A percentile compares a stretch with the other conserved stretches of the same genome.
These are phyloP conservation scores for Parmales sp. DNA, from an alignment of 108 stramenopile species.

Conservation along the genomic window DNA sequence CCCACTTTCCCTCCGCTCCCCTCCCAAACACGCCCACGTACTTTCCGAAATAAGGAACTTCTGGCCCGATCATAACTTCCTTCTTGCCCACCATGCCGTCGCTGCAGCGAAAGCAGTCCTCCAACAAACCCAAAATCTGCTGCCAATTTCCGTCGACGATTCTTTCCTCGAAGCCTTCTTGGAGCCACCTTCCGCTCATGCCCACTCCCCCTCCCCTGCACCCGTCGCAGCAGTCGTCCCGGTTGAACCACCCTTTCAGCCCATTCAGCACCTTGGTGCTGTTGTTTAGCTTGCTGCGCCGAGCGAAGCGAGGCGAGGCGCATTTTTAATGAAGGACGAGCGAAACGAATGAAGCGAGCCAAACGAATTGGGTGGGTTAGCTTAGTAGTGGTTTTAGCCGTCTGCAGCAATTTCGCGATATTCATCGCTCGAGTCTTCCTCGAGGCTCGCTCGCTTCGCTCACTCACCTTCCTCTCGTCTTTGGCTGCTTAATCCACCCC, in stretches of 20 bases:
- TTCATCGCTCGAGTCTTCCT: no score
- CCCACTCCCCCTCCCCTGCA: background rate
- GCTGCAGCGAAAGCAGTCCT: background rate
- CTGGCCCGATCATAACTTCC: background rate
- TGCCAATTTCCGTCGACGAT: background rate
- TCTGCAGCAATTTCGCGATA: no score
- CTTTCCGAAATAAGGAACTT: background rate
- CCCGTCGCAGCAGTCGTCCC: no score
- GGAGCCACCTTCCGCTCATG: background rate
- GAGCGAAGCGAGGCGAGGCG: no score
- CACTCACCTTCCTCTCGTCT: no score
- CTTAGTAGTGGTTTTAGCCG: no score
- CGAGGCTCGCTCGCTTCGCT: no score
- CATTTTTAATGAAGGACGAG: no score
- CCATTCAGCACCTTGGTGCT: background rate
- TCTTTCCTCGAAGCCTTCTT: background rate
- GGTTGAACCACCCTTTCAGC: background rate
- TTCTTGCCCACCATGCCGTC: background rate
- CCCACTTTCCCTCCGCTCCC: background rate
- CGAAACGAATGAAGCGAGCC: no score
- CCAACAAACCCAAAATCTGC: background rate
- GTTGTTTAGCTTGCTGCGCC: background rate
- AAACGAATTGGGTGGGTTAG: no score
- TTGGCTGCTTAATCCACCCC: constrained; percentile 5
- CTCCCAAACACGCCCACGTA: background rate